A percentile compares a stretch with the other conserved stretches of the same genome.
These are phyloP conservation scores for Suhomyces emberorum DNA, from an alignment of 805 yeast species.

Conservation along the genomic window DNA sequence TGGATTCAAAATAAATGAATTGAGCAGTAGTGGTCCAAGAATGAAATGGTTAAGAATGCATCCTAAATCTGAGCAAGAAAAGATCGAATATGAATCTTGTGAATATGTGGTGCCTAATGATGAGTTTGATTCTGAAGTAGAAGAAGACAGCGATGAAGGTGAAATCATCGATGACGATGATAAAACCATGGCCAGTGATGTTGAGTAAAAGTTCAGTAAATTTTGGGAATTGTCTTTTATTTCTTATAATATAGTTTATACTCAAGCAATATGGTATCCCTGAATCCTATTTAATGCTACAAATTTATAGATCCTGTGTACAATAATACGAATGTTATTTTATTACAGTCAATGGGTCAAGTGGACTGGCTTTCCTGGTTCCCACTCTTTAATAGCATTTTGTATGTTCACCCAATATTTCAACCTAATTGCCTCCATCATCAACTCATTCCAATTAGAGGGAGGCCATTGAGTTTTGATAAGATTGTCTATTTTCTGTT, in stretches of 20 bases:
- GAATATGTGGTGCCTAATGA: constrained; percentile 53
- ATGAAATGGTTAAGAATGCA: constrained; percentile 90
- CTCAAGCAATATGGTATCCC: not conserved
- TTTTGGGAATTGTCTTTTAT: constrained; percentile 1
- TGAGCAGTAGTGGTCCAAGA: constrained; percentile 80
- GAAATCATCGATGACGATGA: constrained; percentile 29
- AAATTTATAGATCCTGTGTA: not conserved
- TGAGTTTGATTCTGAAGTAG: constrained; percentile 23
- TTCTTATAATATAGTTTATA: constrained; percentile 2
- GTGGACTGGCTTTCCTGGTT: constrained; percentile 61
- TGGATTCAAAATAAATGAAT: constrained; percentile 80
- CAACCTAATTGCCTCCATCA: constrained; percentile 63
- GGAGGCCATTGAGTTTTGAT: constrained; percentile 33
- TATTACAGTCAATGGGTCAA: constrained; percentile 62
- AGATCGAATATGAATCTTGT: constrained; percentile 60
- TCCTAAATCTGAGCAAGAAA: constrained; percentile 62
- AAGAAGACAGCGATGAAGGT: constrained; percentile 22
- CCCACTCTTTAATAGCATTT: constrained; percentile 74
- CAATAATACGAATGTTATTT: too few relatives aligned
- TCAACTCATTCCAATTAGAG: constrained; percentile 53
- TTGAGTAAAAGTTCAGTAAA: not conserved
- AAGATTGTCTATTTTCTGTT: constrained; percentile 43
- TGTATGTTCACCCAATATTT: constrained; percentile 84
- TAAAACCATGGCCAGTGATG: constrained; percentile 44
- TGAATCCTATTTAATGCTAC: not conserved